Evolutionary conservation across 495 filamentous ascomycete genomes (phyloP).

Genomic region (Arthonia radiata): DNA sequence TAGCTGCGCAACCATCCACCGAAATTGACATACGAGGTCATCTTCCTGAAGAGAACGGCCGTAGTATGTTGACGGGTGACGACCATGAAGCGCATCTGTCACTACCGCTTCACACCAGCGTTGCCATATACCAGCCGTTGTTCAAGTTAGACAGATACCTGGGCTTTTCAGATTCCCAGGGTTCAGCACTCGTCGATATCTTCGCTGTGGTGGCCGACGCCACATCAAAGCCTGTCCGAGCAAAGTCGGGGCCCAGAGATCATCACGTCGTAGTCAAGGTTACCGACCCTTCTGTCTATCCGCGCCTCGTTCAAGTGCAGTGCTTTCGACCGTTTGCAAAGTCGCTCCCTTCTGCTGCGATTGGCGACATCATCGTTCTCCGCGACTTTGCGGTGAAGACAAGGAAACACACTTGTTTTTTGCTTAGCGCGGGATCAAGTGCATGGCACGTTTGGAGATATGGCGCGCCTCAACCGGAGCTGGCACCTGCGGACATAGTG

Average conservation of each 20-base stretch:
- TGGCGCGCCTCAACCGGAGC: not conserved
- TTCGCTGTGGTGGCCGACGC: constrained; percentile 39
- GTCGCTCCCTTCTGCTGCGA: constrained; percentile 37
- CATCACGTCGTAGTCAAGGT: constrained; percentile 43
- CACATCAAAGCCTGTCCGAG: constrained; percentile 27
- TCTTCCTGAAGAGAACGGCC: too few relatives aligned
- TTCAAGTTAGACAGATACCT: constrained; percentile 23
- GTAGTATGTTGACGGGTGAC: too few relatives aligned
- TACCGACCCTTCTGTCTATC: constrained; percentile 31
- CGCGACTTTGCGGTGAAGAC: constrained; percentile 43
- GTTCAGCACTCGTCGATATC: constrained; percentile 23
- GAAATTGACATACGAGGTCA: too few relatives aligned
- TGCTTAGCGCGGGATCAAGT: constrained; percentile 18
- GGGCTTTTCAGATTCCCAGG: constrained; percentile 8
- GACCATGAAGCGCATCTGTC: too few relatives aligned
- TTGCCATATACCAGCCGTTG: constrained; percentile 44
- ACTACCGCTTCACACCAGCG: constrained; percentile 35
- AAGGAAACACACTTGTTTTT: constrained; percentile 22
- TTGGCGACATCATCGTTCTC: constrained; percentile 56
- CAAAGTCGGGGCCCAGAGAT: constrained; percentile 41
- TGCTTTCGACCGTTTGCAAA: constrained; percentile 51
- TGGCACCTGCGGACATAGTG: not conserved
- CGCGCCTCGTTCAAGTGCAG: constrained; percentile 23
- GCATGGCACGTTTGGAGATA: constrained; percentile 16
- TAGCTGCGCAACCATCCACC: too few relatives aligned